phyloP scores from a whole-genome alignment of 2,329 filamentous ascomycete species.

The Fusarium aywerte region DNA sequence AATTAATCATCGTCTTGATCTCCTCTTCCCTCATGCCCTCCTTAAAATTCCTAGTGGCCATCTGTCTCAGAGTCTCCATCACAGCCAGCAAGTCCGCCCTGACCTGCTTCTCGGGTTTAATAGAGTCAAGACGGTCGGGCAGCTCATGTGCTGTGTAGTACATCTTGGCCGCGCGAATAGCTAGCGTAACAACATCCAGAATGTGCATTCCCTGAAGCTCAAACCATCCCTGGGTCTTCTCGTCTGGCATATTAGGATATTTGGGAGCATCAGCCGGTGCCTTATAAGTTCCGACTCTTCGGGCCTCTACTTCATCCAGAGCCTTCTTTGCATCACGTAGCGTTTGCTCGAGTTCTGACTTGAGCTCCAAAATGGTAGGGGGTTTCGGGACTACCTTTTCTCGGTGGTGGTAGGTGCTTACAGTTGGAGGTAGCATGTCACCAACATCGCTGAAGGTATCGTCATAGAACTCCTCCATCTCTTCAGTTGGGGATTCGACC shows the following conservation, averaged over 20 bases:
- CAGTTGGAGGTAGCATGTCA: slow-evolving; percentile 92
- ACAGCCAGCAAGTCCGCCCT: slow-evolving; percentile 85
- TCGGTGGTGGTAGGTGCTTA: slow-evolving; percentile 92
- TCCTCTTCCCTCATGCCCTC: slow-evolving; percentile 85
- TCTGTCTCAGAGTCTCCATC: slow-evolving; percentile 90
- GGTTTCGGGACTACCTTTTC: slow-evolving; percentile 84
- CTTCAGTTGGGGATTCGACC: slow-evolving; percentile 61
- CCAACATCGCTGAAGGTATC: slow-evolving; percentile 72
- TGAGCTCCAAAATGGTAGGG: slow-evolving; percentile 83
- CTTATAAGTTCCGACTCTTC: slow-evolving; percentile 49
- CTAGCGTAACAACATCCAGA: slow-evolving; percentile 90
- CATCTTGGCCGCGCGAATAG: slow-evolving; percentile 94
- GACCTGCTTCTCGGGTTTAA: slow-evolving; percentile 88
- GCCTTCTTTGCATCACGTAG: slow-evolving; percentile 76
- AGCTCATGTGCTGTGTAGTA: slow-evolving; percentile 96
- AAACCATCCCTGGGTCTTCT: slow-evolving; percentile 74
- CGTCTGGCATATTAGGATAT: slow-evolving; percentile 56
- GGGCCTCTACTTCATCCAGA: slow-evolving; percentile 67
- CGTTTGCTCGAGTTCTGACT: slow-evolving; percentile 71
- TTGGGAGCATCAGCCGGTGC: slow-evolving; percentile 45
- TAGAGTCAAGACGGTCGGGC: slow-evolving; percentile 83
- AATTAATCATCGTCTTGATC: slow-evolving; percentile 76
- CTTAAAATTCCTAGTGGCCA: slow-evolving; percentile 87
- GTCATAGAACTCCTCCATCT: slow-evolving; percentile 62
- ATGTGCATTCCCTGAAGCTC: slow-evolving; percentile 93